Evolutionary conservation across 495 filamentous ascomycete species (phyloP).

Genomic region (Aspergillus ellipticus): DNA sequence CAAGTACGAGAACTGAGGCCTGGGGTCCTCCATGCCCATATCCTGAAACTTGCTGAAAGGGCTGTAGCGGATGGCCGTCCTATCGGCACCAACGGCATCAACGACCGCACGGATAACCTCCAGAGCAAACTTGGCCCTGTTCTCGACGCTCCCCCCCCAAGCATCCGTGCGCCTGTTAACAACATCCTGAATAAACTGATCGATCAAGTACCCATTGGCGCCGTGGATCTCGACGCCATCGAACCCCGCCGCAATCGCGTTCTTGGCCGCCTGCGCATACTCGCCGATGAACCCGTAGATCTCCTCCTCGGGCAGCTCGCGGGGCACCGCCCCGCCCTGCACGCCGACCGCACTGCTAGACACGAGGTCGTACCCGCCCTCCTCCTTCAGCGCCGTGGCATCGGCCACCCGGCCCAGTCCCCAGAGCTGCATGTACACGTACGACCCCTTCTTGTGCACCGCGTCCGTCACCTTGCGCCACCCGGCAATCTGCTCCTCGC

Average conservation of each 20-base stretch:
- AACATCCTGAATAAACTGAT: constrained; percentile 66
- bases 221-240: constrained; percentile 74
- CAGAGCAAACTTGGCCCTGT: constrained; percentile 61
- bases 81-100: constrained; percentile 60
- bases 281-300: constrained; percentile 53
- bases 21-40: constrained; percentile 63
- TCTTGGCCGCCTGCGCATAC: constrained; percentile 58
- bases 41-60: constrained; percentile 65
- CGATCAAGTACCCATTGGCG: constrained; percentile 70
- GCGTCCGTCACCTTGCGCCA: constrained; percentile 61
- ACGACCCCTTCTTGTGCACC: constrained; percentile 60
- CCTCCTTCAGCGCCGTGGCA: constrained; percentile 32
- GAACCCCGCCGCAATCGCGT: constrained; percentile 65
- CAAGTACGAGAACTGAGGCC: constrained; percentile 60
- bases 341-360: constrained; percentile 41
- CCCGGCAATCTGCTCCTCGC: constrained; percentile 50
- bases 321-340: constrained; percentile 31
- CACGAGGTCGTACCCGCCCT: constrained; percentile 7
- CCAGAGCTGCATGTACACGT: constrained; percentile 66
- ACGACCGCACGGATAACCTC: constrained; percentile 61
- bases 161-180: constrained; percentile 60
- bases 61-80: constrained; percentile 58
- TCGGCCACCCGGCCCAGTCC: constrained; percentile 54
- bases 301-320: constrained; percentile 51
- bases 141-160: constrained; percentile 70